phyloP scores from a whole-genome alignment of 2,329 filamentous ascomycete species.

The Pseudogymnoascus sp. region DNA sequence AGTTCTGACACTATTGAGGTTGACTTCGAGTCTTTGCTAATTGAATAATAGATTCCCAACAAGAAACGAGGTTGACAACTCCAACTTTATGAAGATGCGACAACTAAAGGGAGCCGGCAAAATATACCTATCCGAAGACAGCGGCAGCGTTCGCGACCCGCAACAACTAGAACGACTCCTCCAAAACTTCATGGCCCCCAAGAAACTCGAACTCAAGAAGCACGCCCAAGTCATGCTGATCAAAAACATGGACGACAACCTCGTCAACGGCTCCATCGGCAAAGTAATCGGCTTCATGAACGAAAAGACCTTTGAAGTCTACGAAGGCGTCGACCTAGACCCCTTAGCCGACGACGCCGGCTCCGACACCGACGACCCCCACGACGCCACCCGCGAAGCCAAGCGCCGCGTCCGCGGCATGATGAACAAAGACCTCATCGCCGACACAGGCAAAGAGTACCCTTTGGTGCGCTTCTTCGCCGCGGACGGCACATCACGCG shows the following conservation, averaged over 20 bases:
- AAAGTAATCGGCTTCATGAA: constrained; percentile 77
- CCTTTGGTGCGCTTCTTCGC: constrained; percentile 80
- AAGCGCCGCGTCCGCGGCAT: constrained; percentile 35
- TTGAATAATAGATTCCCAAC: constrained; percentile 62
- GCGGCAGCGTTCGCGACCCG: constrained; percentile 59
- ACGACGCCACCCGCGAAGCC: constrained; percentile 33
- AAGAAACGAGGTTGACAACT: constrained; percentile 76
- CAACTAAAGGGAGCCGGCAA: constrained; percentile 60
- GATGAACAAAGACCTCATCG: constrained; percentile 38
- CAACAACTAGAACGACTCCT: constrained; percentile 68
- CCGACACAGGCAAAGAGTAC: constrained; percentile 50
- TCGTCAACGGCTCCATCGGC: constrained; percentile 91
- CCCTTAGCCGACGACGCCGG: constrained; percentile 40
- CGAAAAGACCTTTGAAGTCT: constrained; percentile 51
- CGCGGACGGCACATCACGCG: constrained; percentile 66
- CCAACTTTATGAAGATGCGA: constrained; percentile 68
- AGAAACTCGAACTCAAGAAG: constrained; percentile 71
- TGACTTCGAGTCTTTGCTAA: constrained; percentile 19
- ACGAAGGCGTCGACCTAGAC: constrained; percentile 46
- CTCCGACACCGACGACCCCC: constrained; percentile 36
- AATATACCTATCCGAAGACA: constrained; percentile 66
- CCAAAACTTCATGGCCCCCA: constrained; percentile 87
- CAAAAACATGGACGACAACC: constrained; percentile 90
- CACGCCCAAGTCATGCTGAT: constrained; percentile 99
- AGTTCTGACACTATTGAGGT: constrained; percentile 19